Evolutionary conservation across 192 early-diverging fungal species (phyloP).

Genomic region (Backusella australiensis): DNA sequence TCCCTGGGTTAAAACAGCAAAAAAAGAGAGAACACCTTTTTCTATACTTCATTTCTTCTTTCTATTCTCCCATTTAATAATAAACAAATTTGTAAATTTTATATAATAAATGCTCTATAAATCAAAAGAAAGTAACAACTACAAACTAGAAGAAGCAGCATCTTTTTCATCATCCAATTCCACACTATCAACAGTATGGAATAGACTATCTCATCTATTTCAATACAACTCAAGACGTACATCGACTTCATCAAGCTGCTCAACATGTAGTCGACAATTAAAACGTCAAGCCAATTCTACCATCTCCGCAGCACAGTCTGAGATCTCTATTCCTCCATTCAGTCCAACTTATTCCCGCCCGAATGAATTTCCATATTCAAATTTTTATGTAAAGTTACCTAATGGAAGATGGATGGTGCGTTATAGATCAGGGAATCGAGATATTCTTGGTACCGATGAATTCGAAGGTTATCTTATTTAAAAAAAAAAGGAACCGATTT

Average conservation of each 20-base stretch:
- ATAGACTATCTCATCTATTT: conserved; percentile 2
- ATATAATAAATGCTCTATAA: neutral
- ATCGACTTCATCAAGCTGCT: neutral
- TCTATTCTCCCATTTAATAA: neutral
- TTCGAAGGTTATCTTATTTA: conserved; percentile 35
- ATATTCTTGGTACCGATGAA: conserved; percentile 38
- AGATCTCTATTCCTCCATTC: conserved; percentile 21
- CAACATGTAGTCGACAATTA: neutral
- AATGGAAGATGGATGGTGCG: conserved; percentile 40
- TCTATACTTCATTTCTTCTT: neutral
- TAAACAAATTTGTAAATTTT: neutral
- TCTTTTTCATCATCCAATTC: neutral
- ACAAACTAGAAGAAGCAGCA: neutral
- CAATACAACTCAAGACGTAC: neutral
- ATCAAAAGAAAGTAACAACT: neutral
- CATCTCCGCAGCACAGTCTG: neutral
- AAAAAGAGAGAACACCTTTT: neutral
- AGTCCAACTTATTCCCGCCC: conserved; percentile 27
- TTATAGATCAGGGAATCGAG: conserved; percentile 31
- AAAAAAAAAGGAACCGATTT: neutral
- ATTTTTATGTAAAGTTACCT: conserved; percentile 34
- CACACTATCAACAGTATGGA: neutral
- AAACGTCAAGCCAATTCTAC: neutral
- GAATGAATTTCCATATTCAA: conserved; percentile 35
- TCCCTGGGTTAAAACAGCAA: neutral